Percentiles rank a stretch among this genome's conserved stretches.
Evolutionary conservation across 2,329 filamentous ascomycete species (phyloP).

Genomic region (Calonectria pseudoturangicola): DNA sequence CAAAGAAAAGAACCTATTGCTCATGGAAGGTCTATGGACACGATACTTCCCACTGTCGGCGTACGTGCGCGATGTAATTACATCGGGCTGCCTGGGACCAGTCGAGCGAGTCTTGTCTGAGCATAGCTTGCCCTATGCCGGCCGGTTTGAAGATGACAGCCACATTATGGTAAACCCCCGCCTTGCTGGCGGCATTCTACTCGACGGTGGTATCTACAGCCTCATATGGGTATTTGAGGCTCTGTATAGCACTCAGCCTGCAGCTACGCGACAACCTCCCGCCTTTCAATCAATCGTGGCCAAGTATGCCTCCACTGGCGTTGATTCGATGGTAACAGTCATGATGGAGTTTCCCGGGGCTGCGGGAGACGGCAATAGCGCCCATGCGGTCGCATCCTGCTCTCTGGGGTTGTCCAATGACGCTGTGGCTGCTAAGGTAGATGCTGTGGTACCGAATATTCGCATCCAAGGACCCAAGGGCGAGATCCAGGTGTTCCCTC

Average conservation of each 20-base stretch:
- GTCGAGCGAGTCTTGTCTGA: slow-evolving; percentile 72
- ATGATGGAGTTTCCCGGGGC: background rate
- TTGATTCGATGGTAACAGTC: background rate
- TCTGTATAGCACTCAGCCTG: background rate
- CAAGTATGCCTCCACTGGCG: background rate
- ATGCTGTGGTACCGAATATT: background rate
- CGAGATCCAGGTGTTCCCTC: background rate
- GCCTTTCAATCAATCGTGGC: background rate
- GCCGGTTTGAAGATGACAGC: slow-evolving; percentile 57
- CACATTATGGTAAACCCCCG: slow-evolving; percentile 63
- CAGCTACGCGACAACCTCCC: background rate
- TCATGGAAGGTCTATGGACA: background rate
- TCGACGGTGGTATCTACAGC: background rate
- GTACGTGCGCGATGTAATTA: background rate
- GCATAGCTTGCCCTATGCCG: slow-evolving; percentile 30
- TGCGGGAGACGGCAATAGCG: background rate
- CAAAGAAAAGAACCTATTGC: background rate
- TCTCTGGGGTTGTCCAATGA: background rate
- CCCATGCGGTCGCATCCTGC: background rate
- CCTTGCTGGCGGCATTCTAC: background rate
- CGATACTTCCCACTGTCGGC: background rate
- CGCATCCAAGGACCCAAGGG: background rate
- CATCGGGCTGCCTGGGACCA: slow-evolving; percentile 66
- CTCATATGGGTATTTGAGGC: background rate
- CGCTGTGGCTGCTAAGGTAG: background rate